A percentile compares a stretch with the other conserved stretches of the same genome.
Conservation (phyloP, 495 filamentous ascomycete genomes). For the Venustampulla echinocandica region DNA sequence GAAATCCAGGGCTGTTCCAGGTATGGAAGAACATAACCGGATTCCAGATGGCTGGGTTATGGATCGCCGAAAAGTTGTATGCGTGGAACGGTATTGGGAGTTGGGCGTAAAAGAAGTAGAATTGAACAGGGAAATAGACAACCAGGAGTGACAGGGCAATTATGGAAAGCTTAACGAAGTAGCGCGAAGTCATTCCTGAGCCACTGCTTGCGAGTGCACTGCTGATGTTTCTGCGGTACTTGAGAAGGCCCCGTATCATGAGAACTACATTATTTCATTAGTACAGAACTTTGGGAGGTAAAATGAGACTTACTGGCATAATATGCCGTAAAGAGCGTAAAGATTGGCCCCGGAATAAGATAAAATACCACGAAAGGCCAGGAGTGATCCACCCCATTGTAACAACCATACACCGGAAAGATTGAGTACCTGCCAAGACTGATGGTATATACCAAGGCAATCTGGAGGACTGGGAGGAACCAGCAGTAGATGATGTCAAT, state of each 20-base stretch:
- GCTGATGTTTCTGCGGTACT: slow-evolving; percentile 57
- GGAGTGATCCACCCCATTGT: slow-evolving; percentile 51
- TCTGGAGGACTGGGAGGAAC: slow-evolving; percentile 53
- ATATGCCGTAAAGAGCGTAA: slow-evolving; percentile 51
- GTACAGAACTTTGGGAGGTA: slow-evolving; percentile 11
- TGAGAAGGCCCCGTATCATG: slow-evolving; percentile 56
- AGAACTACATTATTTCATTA: slow-evolving; percentile 40
- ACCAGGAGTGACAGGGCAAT: slow-evolving; percentile 61
- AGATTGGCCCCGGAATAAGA: slow-evolving; percentile 56
- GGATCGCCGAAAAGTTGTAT: slow-evolving; percentile 48
- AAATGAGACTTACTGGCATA: slow-evolving; percentile 59
- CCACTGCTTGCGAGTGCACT: slow-evolving; percentile 41
- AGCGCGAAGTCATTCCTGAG: slow-evolving; percentile 53
- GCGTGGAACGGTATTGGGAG: slow-evolving; percentile 32
- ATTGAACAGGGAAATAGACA: slow-evolving; percentile 52
- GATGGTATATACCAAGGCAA: slow-evolving; percentile 60
- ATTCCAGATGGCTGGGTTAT: slow-evolving; percentile 46
- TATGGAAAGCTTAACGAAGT: slow-evolving; percentile 71
- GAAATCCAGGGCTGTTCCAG: slow-evolving; percentile 40
- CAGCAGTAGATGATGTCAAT: slow-evolving; percentile 64
- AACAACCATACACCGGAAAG: slow-evolving; percentile 66
- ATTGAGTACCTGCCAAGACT: slow-evolving; percentile 66
- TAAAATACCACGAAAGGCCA: slow-evolving; percentile 63
- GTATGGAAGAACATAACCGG: slow-evolving; percentile 54
- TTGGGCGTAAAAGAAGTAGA: slow-evolving; percentile 52